Conservation (phyloP, 2,329 filamentous ascomycete genomes). For the Juglanconis oblonga region DNA sequence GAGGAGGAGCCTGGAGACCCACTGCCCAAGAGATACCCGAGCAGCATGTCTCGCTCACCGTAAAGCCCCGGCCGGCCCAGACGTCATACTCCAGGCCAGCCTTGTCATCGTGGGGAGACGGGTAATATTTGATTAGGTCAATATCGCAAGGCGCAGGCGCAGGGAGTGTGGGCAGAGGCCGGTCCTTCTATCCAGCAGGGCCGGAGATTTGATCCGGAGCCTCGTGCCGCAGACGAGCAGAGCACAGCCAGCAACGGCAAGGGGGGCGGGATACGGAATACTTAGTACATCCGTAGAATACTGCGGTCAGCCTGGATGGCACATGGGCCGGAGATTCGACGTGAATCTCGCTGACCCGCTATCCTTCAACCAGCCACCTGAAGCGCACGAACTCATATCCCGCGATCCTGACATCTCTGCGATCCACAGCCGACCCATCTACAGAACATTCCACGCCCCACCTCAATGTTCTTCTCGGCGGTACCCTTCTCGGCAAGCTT, state of each 20-base stretch:
- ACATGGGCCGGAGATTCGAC: conserved; percentile 6
- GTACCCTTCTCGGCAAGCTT: not conserved
- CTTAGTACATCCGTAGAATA: not conserved
- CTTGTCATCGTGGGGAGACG: not conserved
- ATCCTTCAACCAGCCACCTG: conserved; percentile 3
- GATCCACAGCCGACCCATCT: conserved; percentile 1
- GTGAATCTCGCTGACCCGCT: not conserved
- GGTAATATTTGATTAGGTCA: not conserved
- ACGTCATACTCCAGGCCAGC: conserved; percentile 4
- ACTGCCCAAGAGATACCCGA: not conserved
- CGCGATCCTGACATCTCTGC: conserved; percentile 15
- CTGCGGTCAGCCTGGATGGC: not conserved
- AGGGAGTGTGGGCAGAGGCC: not conserved
- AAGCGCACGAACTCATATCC: conserved; percentile 10
- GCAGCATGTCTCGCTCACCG: conserved; percentile 11
- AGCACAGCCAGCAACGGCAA: not conserved
- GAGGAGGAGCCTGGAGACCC: not conserved
- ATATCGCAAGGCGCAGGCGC: not conserved
- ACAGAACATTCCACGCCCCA: conserved; percentile 8
- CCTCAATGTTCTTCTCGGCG: not conserved
- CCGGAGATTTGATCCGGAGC: conserved; percentile 7
- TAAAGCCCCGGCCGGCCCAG: conserved; percentile 1
- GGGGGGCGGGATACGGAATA: not conserved
- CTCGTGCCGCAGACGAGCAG: not conserved
- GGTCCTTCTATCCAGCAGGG: not conserved